Evolutionary conservation across 345 rosid genomes (phyloP).

Genomic region (Draba incana): DNA sequence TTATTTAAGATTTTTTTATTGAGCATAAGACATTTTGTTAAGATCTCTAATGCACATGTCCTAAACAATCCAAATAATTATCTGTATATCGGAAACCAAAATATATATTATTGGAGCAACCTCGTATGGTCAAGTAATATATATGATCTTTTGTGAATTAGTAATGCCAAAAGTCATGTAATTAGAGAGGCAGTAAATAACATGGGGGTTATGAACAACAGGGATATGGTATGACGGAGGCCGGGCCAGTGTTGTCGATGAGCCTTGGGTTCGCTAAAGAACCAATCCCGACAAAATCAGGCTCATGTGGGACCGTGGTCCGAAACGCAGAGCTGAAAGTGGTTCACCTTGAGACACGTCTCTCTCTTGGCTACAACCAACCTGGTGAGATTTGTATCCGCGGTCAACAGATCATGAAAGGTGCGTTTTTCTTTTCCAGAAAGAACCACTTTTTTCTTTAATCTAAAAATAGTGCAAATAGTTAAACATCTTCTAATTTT

Average conservation of each 20-base stretch:
- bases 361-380: slow-evolving; percentile 67
- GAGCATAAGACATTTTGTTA: too few relatives aligned
- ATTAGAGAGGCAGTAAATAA: background rate
- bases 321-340: slow-evolving; percentile 91
- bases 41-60: too few relatives aligned
- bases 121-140: background rate
- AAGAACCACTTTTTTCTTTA: too few relatives aligned
- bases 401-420: slow-evolving; percentile 92
- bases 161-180: background rate
- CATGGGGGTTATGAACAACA: slow-evolving; percentile 16
- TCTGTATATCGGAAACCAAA: background rate
- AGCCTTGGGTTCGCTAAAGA: slow-evolving; percentile 83
- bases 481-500: background rate
- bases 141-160: background rate
- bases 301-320: slow-evolving; percentile 92
- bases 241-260: slow-evolving; percentile 94
- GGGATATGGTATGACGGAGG: slow-evolving; percentile 99
- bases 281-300: slow-evolving; percentile 82
- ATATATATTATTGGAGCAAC: slow-evolving; percentile 1
- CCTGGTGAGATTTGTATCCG: slow-evolving; percentile 95
- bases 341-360: slow-evolving; percentile 74
- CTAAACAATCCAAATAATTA: background rate
- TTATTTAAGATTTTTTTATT: too few relatives aligned
- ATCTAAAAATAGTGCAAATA: too few relatives aligned
- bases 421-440: slow-evolving; percentile 37